Evolutionary conservation across 116 monocot species (phyloP), one percentile per base, ranked within the genome.

Genomic region (Posidonia oceanica): DNA sequence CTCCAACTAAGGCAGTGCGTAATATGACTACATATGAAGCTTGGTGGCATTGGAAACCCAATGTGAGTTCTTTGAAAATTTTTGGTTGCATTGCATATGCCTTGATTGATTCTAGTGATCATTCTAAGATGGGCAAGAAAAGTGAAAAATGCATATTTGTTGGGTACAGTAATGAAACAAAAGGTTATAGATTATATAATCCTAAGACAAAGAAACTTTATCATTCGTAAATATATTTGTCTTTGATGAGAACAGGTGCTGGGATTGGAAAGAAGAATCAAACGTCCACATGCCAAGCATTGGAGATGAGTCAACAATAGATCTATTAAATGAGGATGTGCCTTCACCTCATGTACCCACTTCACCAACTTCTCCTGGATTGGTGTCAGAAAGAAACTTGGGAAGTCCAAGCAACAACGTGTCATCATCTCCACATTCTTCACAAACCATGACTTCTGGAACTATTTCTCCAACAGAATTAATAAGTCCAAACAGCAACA

Each of bases 171-270:
- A 36, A 38, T 18, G 22, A 68, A 14, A 51, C 60, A 52, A 75
- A 75, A 15, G 69, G 38, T 15, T 75, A 74, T 21, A 37, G 0
- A 2, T 36, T 75, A 14, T 75, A 69, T 69, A 69, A 75, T 54
- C 75, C 61, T 38, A 6, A 75, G 11, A 14, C 63, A 51, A 71
- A 63, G 17, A 65, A 71, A 14, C 14, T n/a, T 71, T 22, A 56
- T 76, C 14, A 44, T 76, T 17, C 23, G 42, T 15, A 40, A 8
- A 53, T 52, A 77, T 66, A 65, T n/a, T 71, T 39, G 39, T 66
- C 38, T 77, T 72, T 67, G 57, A 77, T 60, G 71, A 77, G 21
- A 15, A 23, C 64, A 39, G 71, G 59, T 37, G 53, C 4, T 71
- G 39, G 64, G 14, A n/a, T n/a, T n/a, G n/a, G n/a, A 36, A 39